Evolutionary conservation across 345 rosid genomes (phyloP).

Genomic region (Sonneratia alba): DNA sequence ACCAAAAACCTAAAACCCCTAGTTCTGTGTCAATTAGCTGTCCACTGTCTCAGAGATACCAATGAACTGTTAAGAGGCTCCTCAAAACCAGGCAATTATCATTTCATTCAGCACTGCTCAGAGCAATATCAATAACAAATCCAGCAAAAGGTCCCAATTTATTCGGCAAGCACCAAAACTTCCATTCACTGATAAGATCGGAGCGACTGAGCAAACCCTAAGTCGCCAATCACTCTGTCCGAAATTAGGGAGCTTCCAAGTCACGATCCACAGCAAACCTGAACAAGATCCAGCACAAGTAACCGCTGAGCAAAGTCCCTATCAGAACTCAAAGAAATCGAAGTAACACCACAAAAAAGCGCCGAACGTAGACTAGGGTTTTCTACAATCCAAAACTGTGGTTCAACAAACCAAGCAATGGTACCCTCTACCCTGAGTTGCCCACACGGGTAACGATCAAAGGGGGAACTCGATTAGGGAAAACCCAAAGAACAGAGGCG

Average conservation of each 20-base stretch:
- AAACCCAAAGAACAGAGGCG: neutral
- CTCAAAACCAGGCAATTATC: neutral
- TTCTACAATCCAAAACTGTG: neutral
- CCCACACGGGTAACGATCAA: neutral
- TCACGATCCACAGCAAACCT: constrained; percentile 5
- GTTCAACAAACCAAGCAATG: neutral
- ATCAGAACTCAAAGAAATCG: neutral
- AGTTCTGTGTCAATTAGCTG: constrained; percentile 15
- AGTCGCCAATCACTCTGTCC: neutral
- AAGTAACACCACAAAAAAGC: no score
- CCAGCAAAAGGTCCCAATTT: neutral
- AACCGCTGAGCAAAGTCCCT: neutral
- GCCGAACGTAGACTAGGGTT: neutral
- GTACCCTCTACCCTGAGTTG: constrained; percentile 1
- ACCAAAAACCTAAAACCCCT: constrained; percentile 12
- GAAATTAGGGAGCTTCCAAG: neutral
- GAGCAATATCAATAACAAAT: constrained; percentile 12
- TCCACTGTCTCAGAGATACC: constrained; percentile 32
- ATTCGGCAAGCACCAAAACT: neutral
- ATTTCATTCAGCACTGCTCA: constrained; percentile 8
- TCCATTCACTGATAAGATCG: neutral
- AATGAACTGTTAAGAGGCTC: constrained; percentile 15
- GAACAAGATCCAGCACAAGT: neutral
- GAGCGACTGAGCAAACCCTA: constrained; percentile 1
- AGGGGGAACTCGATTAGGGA: neutral